These are phyloP conservation scores for Trichomonas vaginalis DNA, from an alignment of 208 protist genomes.

Conservation along the genomic window DNA sequence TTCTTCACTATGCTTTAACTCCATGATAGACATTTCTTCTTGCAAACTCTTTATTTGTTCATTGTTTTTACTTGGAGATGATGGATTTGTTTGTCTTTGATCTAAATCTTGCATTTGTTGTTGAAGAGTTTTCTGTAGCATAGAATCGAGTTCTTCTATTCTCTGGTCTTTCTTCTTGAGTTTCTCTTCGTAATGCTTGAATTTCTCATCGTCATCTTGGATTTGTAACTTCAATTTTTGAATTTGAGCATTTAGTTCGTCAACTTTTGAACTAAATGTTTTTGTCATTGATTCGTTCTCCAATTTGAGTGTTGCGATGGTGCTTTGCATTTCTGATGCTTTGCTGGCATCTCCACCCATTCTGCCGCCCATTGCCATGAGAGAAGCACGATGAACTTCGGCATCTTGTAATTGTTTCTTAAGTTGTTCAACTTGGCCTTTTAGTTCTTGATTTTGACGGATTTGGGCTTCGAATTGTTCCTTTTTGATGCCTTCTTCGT, in stretches of 20 bases:
- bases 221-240: background rate
- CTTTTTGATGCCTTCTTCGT: background rate
- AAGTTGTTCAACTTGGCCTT: background rate
- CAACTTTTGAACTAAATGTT: background rate
- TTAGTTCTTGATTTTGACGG: background rate
- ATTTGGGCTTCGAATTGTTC: background rate
- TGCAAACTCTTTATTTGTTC: background rate
- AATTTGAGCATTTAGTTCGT: background rate
- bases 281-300: background rate
- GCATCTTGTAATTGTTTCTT: background rate
- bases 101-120: too few species aligned
- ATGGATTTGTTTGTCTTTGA: too few species aligned
- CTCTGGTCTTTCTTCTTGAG: background rate
- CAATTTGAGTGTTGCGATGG: background rate
- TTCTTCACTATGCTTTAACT: background rate
- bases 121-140: too few species aligned
- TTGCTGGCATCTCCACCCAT: background rate
- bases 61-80: too few species aligned
- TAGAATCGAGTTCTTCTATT: too few species aligned
- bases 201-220: background rate
- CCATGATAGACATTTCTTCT: background rate
- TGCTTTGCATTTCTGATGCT: background rate
- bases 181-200: background rate
- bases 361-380: too few species aligned
- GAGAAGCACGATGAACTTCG: background rate